A percentile compares a stretch with the other conserved stretches of the same genome.
These are phyloP conservation scores for Phyllosticta capitalensis DNA, from an alignment of 2,329 filamentous ascomycete species.

Conservation along the genomic window DNA sequence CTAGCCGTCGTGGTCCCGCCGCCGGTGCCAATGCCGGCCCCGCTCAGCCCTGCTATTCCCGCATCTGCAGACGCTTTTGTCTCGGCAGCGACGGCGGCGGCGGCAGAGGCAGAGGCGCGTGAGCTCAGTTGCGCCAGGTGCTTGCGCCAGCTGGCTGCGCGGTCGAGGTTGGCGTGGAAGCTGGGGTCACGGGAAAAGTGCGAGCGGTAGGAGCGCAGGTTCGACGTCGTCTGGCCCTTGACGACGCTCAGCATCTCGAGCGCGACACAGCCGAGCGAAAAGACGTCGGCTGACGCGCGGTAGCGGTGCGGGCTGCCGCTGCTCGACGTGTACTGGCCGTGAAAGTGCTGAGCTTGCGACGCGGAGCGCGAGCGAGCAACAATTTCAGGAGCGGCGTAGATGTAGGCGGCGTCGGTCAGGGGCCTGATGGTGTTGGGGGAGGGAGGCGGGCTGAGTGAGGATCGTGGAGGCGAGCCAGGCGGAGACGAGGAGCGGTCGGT, in stretches of 20 bases:
- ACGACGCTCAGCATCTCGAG: conserved; percentile 30
- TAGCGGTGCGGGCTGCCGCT: conserved; percentile 15
- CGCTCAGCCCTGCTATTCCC: background rate
- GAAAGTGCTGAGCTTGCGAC: conserved; percentile 1
- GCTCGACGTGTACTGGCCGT: conserved; percentile 14
- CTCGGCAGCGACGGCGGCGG: background rate
- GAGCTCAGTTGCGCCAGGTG: conserved; percentile 3
- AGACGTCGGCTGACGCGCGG: conserved; percentile 24
- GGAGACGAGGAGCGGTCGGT: conserved; percentile 5
- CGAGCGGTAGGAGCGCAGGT: conserved; percentile 26
- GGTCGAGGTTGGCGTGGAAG: conserved; percentile 31
- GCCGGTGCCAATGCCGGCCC: background rate
- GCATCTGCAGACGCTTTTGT: background rate
- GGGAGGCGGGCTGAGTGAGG: conserved; percentile 18
- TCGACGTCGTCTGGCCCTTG: conserved; percentile 25
- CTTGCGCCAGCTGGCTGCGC: conserved; percentile 19
- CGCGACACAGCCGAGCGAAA: conserved; percentile 32
- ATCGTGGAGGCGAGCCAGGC: conserved; percentile 13
- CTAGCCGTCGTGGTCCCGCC: background rate
- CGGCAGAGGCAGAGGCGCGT: background rate
- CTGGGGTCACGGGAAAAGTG: conserved; percentile 24
- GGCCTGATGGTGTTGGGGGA: conserved; percentile 12
- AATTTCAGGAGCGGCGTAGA: conserved; percentile 31
- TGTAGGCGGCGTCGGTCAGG: conserved; percentile 26
- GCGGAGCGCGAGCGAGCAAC: conserved; percentile 17